Conservation (phyloP, 2,329 filamentous ascomycete genomes). For the Harringtonia aguacate region DNA sequence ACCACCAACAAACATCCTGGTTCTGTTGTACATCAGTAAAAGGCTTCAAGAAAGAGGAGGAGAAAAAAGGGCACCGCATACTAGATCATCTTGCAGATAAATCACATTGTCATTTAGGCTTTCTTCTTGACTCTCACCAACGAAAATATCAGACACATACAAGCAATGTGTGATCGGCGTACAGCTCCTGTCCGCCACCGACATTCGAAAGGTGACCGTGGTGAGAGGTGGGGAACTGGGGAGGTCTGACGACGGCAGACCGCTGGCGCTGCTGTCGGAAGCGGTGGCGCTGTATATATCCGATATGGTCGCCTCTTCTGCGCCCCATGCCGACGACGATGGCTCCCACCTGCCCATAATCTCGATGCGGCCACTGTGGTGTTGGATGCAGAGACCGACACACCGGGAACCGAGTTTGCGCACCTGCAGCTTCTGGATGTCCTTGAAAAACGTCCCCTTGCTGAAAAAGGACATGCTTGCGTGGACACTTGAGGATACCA, state of each 20-base stretch:
- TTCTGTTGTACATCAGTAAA: not conserved
- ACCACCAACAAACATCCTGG: constrained; percentile 3
- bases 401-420: constrained; percentile 1
- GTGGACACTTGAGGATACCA: not conserved
- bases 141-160: constrained; percentile 5
- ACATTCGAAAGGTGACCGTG: constrained; percentile 4
- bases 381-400: constrained; percentile 3
- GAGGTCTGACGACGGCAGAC: not conserved
- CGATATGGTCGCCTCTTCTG: not conserved
- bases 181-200: not conserved
- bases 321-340: not conserved
- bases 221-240: not conserved
- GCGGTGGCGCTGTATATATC: not conserved
- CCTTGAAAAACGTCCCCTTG: not conserved
- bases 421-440: constrained; percentile 1
- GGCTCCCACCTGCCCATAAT: constrained; percentile 5
- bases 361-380: not conserved
- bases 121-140: not conserved
- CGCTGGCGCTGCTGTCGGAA: not conserved
- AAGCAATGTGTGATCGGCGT: not conserved
- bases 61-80: not conserved
- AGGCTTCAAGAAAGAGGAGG: not conserved
- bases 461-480: not conserved
- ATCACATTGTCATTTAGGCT: constrained; percentile 1
- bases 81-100: not conserved